Base-by-base conservation (phyloP, 2,329 filamentous ascomycete species). In the Diplodia mutila region DNA sequence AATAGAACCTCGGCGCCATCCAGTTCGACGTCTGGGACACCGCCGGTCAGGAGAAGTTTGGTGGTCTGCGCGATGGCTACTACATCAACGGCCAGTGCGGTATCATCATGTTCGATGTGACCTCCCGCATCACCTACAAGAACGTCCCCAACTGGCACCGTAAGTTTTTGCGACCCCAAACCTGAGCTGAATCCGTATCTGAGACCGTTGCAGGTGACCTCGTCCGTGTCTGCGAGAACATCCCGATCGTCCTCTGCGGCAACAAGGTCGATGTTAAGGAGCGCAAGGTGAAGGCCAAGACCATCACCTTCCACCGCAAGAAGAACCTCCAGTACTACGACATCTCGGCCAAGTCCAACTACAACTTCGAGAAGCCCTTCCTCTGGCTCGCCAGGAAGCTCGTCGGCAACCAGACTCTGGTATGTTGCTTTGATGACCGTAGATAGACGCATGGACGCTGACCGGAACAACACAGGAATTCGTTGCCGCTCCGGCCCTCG, bases 241-340 rank as follows among this genome's bases (percentile, higher is more conserved):
- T 99, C 78, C 94, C 94, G 75, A 98, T 99, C 78, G 95, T 98
- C 77, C 91, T 99, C 73, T 93, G 90, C 83, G 94, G 94, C 79
- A 99, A 99, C 92, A 99, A 99, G 89, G 94, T 99, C 82, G 94
- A 99, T 79, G 95, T 99, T 73, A 99, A 99, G 91, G 95, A 99
- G 89, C 93, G 95, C 84, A 99, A 99, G 87, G 95, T 99, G 81
- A 99, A 99, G 90, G 95, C 95, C 80, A 99, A 99, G 92, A 96
- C 94, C 81, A 99, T 99, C 85, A 99, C 95, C 74, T 99, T 99
- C 92, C 95, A 99, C 89, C 93, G 95, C 85, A 99, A 99, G 92
- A 99, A 99, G 91, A 99, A 98, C 85, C 90, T 99, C 65, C 95
- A 99, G 85, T 99, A 98, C 89, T 99, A 99, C 88, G 95, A 98